Conservation (phyloP, 1,284 basidiomycete genomes). For the Exobasidium cylindrosporum region DNA sequence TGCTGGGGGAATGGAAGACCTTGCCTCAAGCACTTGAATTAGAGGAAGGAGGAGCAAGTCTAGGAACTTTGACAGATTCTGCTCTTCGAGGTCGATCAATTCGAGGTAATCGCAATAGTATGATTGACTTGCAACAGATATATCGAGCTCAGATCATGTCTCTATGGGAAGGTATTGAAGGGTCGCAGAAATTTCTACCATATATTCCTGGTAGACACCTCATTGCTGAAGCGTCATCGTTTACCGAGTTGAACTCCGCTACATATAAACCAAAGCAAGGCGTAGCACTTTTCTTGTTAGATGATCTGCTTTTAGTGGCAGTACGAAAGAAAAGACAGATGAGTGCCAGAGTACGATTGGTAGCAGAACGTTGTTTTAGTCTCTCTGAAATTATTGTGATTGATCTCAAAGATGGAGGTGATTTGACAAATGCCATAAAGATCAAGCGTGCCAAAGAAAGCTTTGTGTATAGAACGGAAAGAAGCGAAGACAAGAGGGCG, state of each 20-base stretch:
- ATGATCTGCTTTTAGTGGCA: conserved; percentile 86
- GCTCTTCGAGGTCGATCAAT: conserved; percentile 1
- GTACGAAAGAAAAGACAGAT: conserved; percentile 59
- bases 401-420: conserved; percentile 90
- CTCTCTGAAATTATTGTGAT: conserved; percentile 87
- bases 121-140: conserved; percentile 76
- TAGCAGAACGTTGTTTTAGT: conserved; percentile 88
- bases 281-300: conserved; percentile 84
- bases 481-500: conserved; percentile 76
- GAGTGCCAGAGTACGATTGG: conserved; percentile 64
- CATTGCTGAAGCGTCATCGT: conserved; percentile 77
- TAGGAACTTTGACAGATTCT: conserved; percentile 10
- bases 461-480: conserved; percentile 84
- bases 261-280: conserved; percentile 88
- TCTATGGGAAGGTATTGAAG: conserved; percentile 85
- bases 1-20: conserved; percentile 79
- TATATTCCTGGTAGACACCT: conserved; percentile 85
- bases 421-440: conserved; percentile 92
- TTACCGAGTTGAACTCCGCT: conserved; percentile 83
- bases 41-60: conserved; percentile 27
- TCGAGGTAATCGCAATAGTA: conserved; percentile 26
- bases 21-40: conserved; percentile 46
- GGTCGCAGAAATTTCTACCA: conserved; percentile 92
- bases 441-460: conserved; percentile 88
- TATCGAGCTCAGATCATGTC: conserved; percentile 91